Evolutionary conservation across 1,284 basidiomycete species (phyloP), one percentile per base, ranked within the genome.

Genomic region (Ustilago crameri): DNA sequence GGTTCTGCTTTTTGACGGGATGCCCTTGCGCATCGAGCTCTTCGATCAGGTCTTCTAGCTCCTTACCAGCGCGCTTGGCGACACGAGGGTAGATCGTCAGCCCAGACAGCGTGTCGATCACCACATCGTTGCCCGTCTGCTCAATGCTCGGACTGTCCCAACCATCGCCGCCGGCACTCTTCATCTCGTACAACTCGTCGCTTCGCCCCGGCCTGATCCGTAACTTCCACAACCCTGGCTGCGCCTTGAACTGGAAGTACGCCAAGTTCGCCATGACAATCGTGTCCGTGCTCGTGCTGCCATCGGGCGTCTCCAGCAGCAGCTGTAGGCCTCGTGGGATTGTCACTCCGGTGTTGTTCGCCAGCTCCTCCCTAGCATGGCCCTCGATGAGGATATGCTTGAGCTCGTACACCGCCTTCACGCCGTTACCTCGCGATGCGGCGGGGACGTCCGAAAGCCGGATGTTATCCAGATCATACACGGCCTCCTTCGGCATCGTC

Each of bases 401-500:
- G 10, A 98, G 89, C 57, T 91, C 89, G 85, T 95, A 97, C 30
- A 90, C 84, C 0, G 91, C 91, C 57, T 92, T 88, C n/a, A 97
- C 87, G 5, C 90, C 74, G 2, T 64, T 86, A 88, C 26, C 87
- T 85, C 72, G 62, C 17, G 60, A 66, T 0, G 51, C 37, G 0
- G 86, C 84, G 2, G 88, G 86, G 3, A 94, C 86, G 38, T 88
- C 87, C 5, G 87, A 87, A 8, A 98, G 88, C 41, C 94, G 91
- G 56, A 98, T 91, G 81, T 98, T 98, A 85, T 98, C 96, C 23
- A 98, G 88, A 83, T 98, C 95, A 73, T 96, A 93, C 0, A 91
- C 86, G 0, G 94, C 92, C 78, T 93, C 90, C 22, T 89, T 88
- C 0, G 95, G 94, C 47, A 93, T 91, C 15, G 94, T 92, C 18